A percentile compares a stretch with the other conserved stretches of the same genome.
phyloP scores from a whole-genome alignment of 768 basidiomycete species.

The Mycena galericulata region DNA sequence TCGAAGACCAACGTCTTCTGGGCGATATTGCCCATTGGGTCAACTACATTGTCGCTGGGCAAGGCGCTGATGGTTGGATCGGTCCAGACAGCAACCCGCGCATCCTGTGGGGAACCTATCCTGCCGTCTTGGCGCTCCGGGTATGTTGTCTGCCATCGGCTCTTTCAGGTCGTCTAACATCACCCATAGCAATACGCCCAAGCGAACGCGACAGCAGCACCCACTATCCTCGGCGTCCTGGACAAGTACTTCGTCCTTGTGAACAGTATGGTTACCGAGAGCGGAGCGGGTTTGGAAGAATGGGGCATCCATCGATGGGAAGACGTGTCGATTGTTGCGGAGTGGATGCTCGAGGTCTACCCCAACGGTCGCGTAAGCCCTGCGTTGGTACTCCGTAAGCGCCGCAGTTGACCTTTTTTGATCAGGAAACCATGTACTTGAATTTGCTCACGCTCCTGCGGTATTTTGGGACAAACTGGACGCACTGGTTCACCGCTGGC shows the following conservation, averaged over 20 bases:
- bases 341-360: conserved; percentile 31
- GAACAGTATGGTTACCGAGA: conserved; percentile 22
- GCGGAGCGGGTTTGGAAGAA: conserved; percentile 27
- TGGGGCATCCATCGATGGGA: conserved; percentile 31
- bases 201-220: conserved; percentile 30
- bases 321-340: conserved; percentile 23
- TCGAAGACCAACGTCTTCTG: conserved; percentile 29
- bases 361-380: conserved; percentile 27
- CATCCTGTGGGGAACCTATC: conserved; percentile 32
- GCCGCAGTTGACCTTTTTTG: not conserved
- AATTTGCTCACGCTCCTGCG: conserved; percentile 25
- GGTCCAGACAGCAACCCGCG: conserved; percentile 31
- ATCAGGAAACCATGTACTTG: conserved; percentile 28
- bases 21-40: conserved; percentile 31
- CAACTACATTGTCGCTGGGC: conserved; percentile 26
- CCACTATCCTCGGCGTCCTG: conserved; percentile 18
- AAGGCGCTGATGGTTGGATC: conserved; percentile 27
- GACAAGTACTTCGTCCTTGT: conserved; percentile 29
- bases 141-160: not conserved
- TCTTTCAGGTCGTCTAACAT: not conserved
- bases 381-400: not conserved
- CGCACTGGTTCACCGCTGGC: conserved; percentile 11
- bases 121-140: too few relatives aligned
- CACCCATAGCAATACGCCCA: conserved; percentile 28
- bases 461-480: conserved; percentile 22